These are phyloP conservation scores for Hibiscus mutabilis DNA, from an alignment of 345 rosid species.

Conservation along the genomic window DNA sequence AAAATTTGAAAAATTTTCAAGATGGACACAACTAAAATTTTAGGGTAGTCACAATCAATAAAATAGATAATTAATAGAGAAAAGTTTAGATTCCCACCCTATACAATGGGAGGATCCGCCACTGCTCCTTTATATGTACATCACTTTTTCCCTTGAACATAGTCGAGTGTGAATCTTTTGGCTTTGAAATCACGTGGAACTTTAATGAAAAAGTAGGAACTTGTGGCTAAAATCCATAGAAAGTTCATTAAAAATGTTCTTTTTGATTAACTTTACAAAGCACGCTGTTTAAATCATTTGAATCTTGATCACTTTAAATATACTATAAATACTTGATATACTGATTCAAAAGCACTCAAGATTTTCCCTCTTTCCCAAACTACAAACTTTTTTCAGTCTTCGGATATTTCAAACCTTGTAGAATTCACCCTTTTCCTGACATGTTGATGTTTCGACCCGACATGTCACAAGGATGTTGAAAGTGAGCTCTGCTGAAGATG, in stretches of 20 bases:
- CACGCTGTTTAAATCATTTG: background rate
- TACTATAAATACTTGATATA: background rate
- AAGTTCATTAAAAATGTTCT: background rate
- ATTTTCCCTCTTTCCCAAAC: background rate
- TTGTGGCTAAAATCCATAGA: slow-evolving; percentile 3
- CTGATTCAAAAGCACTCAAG: background rate
- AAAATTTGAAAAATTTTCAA: no score
- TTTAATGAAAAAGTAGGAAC: background rate
- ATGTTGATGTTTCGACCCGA: background rate
- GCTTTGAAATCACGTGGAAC: background rate
- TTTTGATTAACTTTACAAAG: background rate
- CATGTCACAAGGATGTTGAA: slow-evolving; percentile 20
- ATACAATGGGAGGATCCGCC: no score
- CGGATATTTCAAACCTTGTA: background rate
- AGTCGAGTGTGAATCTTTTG: slow-evolving; percentile 9
- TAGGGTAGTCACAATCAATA: no score
- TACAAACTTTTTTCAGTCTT: background rate
- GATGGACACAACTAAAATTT: no score
- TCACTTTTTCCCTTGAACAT: background rate
- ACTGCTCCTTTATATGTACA: no score
- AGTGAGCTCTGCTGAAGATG: background rate
- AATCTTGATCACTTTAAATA: background rate
- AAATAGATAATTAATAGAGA: no score
- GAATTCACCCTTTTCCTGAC: background rate
- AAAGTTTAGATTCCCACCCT: no score